Base-by-base conservation (phyloP, 352 stramenopile genomes). In the Pythium graminicola region DNA sequence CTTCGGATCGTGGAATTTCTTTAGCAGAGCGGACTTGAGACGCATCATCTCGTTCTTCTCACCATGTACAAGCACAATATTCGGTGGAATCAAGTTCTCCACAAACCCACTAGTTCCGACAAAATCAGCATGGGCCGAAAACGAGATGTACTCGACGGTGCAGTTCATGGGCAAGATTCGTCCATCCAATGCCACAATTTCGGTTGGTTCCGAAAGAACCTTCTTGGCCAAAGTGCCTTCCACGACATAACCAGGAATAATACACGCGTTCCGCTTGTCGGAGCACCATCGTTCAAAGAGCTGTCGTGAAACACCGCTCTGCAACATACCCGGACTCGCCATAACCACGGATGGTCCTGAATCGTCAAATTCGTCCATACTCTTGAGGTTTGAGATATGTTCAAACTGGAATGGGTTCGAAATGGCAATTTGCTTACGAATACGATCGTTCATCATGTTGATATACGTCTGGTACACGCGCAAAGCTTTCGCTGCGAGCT, bases 381-480 rank as follows among this genome's bases (percentile, higher is more conserved):
- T 94, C 70, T 97, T 97, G 13, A 98, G 68, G 64, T 99, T 98
- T 33, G 89, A 95, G 59, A 99, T 99, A 65, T 97, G 87, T 28
- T 95, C 73, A 62, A 99, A 99, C 36, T 93, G 81, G 68, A 99
- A 99, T 19, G 96, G 96, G 71, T 99, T 99, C 39, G 83, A 94
- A 33, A 99, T 89, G 46, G 97, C 95, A 73, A 99, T 99, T 70
- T 98, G 95, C 64, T 95, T 95, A 42, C 86, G 82, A 40, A 96
- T 98, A 52, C 97, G 84, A 7, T 95, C 86, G 75, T 99, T 99
- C 97, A 99, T 99, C 95, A 99, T 99, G 68, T 99, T 99, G 50
- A 99, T 97, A 72, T 99, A 99, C 16, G 95, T 99, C 67, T 99
- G 94, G 81, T 99, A 99, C 19, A 99, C 94, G 29, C 97, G 81